Conservation (phyloP, 805 yeast species). For the Hanseniaspora thailandica region DNA sequence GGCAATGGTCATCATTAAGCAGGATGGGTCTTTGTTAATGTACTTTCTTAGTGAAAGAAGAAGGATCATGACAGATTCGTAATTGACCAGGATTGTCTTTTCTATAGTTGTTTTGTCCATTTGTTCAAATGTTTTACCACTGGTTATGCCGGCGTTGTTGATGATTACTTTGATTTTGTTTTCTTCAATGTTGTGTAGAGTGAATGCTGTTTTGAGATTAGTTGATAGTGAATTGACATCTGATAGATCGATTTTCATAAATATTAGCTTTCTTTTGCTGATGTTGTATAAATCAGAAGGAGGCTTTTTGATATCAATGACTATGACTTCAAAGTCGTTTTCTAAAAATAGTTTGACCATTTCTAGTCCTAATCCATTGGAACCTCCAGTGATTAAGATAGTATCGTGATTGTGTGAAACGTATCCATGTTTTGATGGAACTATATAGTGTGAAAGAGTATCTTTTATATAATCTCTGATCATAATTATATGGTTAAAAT, state of each 20-base stretch:
- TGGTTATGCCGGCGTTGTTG: conserved; percentile 75
- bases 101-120: conserved; percentile 43
- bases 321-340: conserved; percentile 44
- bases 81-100: conserved; percentile 51
- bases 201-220: conserved; percentile 32
- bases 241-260: background rate
- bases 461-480: background rate
- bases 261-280: background rate
- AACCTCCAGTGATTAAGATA: conserved; percentile 75
- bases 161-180: conserved; percentile 59
- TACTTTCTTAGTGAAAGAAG: background rate
- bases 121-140: conserved; percentile 46
- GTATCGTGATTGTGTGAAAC: conserved; percentile 35
- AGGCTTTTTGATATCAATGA: conserved; percentile 42
- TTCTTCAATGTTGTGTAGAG: conserved; percentile 34
- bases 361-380: conserved; percentile 64
- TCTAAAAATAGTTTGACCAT: conserved; percentile 38
- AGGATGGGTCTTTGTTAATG: conserved; percentile 24
- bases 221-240: conserved; percentile 24
- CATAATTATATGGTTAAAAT: background rate
- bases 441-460: conserved; percentile 28
- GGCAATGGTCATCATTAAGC: conserved; percentile 69
- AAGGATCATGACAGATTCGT: conserved; percentile 26
- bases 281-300: background rate
- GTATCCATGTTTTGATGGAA: conserved; percentile 46